Conservation (phyloP, 495 filamentous ascomycete species). For the Parachaetomium inaequale region DNA sequence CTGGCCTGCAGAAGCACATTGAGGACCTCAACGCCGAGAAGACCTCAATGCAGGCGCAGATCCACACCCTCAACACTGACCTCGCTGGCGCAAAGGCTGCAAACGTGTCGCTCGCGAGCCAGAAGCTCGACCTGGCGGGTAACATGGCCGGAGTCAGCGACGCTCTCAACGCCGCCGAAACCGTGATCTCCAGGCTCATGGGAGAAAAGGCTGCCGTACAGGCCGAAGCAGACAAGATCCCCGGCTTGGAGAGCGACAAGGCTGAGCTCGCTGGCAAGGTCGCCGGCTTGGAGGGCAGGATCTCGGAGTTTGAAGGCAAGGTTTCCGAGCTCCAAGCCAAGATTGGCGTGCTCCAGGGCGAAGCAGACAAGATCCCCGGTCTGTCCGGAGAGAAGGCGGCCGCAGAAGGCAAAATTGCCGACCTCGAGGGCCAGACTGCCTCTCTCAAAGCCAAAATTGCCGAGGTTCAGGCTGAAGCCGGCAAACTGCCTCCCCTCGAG, state of each 20-base stretch:
- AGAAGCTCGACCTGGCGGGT: slow-evolving; percentile 29
- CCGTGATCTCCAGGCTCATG: slow-evolving; percentile 27
- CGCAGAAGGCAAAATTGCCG: slow-evolving; percentile 30
- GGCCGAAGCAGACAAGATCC: slow-evolving; percentile 28
- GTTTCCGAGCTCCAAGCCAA: slow-evolving; percentile 25
- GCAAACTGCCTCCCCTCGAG: slow-evolving; percentile 32
- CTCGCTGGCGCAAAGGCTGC: slow-evolving; percentile 33
- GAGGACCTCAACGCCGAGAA: slow-evolving; percentile 23
- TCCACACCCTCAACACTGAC: slow-evolving; percentile 31
- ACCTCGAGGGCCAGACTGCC: slow-evolving; percentile 25
- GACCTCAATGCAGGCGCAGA: slow-evolving; percentile 20
- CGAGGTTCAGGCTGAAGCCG: slow-evolving; percentile 32
- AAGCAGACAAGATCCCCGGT: slow-evolving; percentile 28
- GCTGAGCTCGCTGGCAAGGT: slow-evolving; percentile 19
- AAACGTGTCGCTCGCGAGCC: slow-evolving; percentile 31
- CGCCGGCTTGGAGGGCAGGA: slow-evolving; percentile 27
- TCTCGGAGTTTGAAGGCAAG: slow-evolving; percentile 29
- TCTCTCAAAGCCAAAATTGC: slow-evolving; percentile 29
- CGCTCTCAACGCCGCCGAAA: slow-evolving; percentile 25
- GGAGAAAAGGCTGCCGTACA: slow-evolving; percentile 33
- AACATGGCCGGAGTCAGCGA: slow-evolving; percentile 23
- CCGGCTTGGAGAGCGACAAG: slow-evolving; percentile 28
- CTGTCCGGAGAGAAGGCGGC: slow-evolving; percentile 27
- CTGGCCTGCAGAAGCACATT: slow-evolving; percentile 34
- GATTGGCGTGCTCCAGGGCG: slow-evolving; percentile 26